Conservation (phyloP, 202 grass and related monocot genomes). For the Eragrostis tef region DNA sequence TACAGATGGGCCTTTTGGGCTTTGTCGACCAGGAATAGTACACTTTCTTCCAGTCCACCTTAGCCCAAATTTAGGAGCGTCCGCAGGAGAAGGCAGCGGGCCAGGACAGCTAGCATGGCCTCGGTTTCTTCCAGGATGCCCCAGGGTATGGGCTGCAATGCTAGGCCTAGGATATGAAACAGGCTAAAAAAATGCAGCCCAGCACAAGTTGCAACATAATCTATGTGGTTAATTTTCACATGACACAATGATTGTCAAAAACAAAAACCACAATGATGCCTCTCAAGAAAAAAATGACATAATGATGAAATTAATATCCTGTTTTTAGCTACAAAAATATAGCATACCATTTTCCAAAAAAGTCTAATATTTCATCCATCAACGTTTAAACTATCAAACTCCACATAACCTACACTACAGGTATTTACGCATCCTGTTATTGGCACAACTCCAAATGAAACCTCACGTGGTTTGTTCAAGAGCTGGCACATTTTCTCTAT, state of each 20-base stretch:
- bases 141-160: not conserved
- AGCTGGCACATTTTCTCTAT: not conserved
- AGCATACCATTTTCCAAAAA: not conserved
- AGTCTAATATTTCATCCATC: not conserved
- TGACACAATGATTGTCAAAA: not conserved
- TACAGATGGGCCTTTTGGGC: constrained; percentile 21
- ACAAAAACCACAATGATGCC: no score
- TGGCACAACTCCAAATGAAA: not conserved
- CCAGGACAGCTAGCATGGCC: not conserved
- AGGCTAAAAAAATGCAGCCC: not conserved
- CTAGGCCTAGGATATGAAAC: not conserved
- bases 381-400: not conserved
- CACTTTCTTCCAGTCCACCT: no score
- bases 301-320: not conserved
- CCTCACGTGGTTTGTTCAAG: not conserved
- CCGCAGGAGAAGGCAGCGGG: not conserved
- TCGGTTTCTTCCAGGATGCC: not conserved
- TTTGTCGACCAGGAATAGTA: not conserved
- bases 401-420: not conserved
- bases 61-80: no score
- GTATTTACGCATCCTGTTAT: no score
- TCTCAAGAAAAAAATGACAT: no score
- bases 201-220: not conserved
- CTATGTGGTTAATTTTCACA: not conserved
- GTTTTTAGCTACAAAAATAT: not conserved